Percentiles rank a stretch among this genome's conserved stretches.
Conservation (phyloP, 345 rosid genomes). For the Garcia nutans region DNA sequence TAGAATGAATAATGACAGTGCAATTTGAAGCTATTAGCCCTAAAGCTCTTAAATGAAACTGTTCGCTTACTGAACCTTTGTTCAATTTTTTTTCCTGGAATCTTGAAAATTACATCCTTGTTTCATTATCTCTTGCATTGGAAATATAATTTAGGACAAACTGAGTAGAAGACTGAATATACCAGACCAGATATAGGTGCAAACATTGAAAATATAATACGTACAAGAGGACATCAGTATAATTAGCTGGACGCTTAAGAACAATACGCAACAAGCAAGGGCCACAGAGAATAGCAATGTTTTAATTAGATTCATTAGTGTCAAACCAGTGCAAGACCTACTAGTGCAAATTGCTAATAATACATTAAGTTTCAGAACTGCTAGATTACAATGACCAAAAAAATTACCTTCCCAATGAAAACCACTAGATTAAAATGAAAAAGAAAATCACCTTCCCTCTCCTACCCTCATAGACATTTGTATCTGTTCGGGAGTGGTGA, state of each 20-base stretch:
- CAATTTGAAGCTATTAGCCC: no score
- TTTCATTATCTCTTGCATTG: background rate
- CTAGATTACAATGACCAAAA: background rate
- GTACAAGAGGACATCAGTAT: background rate
- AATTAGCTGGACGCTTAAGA: background rate
- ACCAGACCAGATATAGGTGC: background rate
- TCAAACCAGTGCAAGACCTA: background rate
- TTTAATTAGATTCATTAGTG: background rate
- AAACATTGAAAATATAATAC: background rate
- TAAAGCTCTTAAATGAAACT: no score
- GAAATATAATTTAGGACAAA: background rate
- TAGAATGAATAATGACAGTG: background rate
- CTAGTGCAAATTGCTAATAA: background rate
- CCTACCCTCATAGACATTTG: slow-evolving; percentile 79
- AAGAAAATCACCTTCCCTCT: slow-evolving; percentile 62
- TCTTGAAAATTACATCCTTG: no score
- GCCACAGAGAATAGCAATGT: background rate
- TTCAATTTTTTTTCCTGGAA: background rate
- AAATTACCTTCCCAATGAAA: no score
- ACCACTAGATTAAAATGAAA: background rate
- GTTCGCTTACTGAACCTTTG: no score
- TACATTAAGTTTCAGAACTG: background rate
- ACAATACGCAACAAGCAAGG: background rate
- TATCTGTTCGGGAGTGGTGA: slow-evolving; percentile 87
- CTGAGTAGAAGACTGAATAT: no score